Base-by-base conservation (phyloP, 2,329 filamentous ascomycete genomes). In the Sclerotinia glacialis region DNA sequence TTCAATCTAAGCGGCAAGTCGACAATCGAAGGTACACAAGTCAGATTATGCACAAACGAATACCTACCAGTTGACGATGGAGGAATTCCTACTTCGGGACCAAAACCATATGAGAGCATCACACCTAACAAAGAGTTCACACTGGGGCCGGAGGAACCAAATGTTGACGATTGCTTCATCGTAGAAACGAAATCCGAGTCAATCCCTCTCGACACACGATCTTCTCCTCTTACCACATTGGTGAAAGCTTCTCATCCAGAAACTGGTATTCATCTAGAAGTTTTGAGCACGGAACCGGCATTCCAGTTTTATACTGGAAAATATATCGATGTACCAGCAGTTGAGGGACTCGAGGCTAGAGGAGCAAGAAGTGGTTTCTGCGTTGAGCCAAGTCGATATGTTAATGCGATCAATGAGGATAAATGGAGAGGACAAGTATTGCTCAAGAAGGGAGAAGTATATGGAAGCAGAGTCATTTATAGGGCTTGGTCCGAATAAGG, bases 281-380 rank as follows among this genome's bases (percentile, higher is more conserved):
- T 97, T 7, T 82, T 87, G 74, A 95, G 91, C 81, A 98, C 94
- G 0, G 94, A 98, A 81, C 95, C 95, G 0, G 91, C 92, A 0
- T 98, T 97, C 83, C 94, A 98, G 78, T 96, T 97, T 80, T 98
- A 98, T 80, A 96, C 93, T 0, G 95, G 94, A 71, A 89, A 91
- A 75, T 89, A 88, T 75, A 93, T 96, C 71, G 81, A 95, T 73
- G 89, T 96, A 16, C 89, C 91, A 0, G 89, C 81, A 40, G 81
- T 87, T 4, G 83, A 82, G 82, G 82, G 81, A 2, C 78, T 85
- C 37, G 86, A 89, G 0, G 87, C 89, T 0, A 85, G 91, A 59
- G 85, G 83, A 0, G 76, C 86, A 5, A 85, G 92, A 59, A 86
- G 88, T 54, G 94, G 90, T 0, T 96, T 98, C 80, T 97, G 93